Evolutionary conservation across 169 alveolate species (phyloP), one percentile per base, ranked within the genome.

Genomic region (Cystoisospora suis): DNA sequence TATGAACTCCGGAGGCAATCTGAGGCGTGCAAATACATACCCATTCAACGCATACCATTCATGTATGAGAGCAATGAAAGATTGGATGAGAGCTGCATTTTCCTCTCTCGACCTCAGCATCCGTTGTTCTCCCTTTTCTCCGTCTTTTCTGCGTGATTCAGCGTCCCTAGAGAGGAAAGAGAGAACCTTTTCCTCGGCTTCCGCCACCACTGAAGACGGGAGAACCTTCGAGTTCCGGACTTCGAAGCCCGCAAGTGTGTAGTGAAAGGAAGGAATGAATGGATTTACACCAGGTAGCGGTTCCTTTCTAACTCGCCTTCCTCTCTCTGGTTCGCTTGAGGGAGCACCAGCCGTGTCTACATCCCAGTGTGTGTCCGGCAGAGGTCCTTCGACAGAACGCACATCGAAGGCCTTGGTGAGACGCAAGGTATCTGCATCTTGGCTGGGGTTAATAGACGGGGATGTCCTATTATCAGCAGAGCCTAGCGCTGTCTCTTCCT

Each of bases 141-240:
- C 65, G 12, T 12, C 65, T 53, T 12, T 53, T 53, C 29, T 53
- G 65, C 23, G 65, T 3, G 83, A 5, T 23, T 46, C 9, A 40
- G 83, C 32, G 1, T n/a, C 56, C 27, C 32, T 6, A 72, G 56
- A 34, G 56, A 3, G 56, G 23, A 4, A 17, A n/a, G 56, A 7
- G 34, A 32, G 83, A 9, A 72, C 58, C 56, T 3, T 38, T 29
- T 40, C 12, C 56, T 34, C 83, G 15, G 32, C 32, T 17, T 9
- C 58, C 0, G 47, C 47, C 38, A 72, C 23, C 38, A 72, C 42
- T 7, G 27, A 27, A 12, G 49, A 9, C 27, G 83, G 83, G 42
- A 72, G 83, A 2, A 72, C 83, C 34, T 34, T n/a, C 32, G 83
- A 72, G 83, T 34, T 56, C 4, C 27, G 83, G 58, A 72, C 83